Conservation (phyloP, 805 yeast species). For the Debaryomyces tyrocola region DNA sequence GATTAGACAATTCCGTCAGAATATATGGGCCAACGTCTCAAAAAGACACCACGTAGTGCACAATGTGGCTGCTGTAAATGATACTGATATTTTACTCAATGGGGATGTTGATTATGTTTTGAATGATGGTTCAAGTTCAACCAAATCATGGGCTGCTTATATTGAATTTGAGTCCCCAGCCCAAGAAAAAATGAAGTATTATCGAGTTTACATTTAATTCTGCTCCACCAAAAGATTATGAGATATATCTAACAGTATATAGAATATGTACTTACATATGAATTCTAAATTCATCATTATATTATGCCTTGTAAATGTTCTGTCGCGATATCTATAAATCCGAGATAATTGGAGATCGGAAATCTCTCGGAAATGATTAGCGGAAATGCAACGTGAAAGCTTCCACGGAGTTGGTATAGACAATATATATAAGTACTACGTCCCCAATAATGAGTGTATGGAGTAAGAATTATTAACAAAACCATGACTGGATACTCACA, state of each 20-base stretch:
- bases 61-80: constrained; percentile 6
- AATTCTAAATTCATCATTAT: too few relatives aligned
- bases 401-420: not conserved
- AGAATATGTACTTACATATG: too few relatives aligned
- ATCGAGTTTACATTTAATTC: constrained; percentile 12
- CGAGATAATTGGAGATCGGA: too few relatives aligned
- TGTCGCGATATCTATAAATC: too few relatives aligned
- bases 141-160: constrained; percentile 10
- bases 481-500: constrained; percentile 1
- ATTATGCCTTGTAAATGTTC: too few relatives aligned
- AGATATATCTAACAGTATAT: too few relatives aligned
- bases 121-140: constrained; percentile 6
- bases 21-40: constrained; percentile 12
- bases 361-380: too few relatives aligned
- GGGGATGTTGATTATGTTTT: constrained; percentile 13
- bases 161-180: constrained; percentile 4
- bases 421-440: too few relatives aligned
- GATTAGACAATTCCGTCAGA: constrained; percentile 8
- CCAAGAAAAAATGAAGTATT: constrained; percentile 7
- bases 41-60: constrained; percentile 11
- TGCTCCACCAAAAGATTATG: not conserved
- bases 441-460: too few relatives aligned
- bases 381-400: too few relatives aligned
- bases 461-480: too few relatives aligned
- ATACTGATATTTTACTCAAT: constrained; percentile 6